Percentiles rank a stretch among this genome's conserved stretches.
Evolutionary conservation across 345 rosid genomes (phyloP).

Genomic region (Eucalyptus lansdowneana): DNA sequence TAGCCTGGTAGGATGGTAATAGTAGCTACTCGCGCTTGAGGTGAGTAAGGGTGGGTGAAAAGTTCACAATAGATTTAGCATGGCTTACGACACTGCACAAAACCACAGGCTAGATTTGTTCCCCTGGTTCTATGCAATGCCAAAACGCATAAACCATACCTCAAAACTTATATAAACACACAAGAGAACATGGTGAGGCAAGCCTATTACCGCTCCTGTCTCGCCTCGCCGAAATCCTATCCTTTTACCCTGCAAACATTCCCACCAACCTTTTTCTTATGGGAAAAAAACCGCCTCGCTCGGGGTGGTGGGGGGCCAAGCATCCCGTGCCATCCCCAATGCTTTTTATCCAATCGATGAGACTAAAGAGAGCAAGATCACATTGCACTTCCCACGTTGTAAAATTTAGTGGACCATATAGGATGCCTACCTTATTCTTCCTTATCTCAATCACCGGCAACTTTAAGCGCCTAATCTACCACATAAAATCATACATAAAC

Average conservation of each 20-base stretch:
- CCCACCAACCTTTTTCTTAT: neutral
- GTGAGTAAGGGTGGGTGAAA: no score
- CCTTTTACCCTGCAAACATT: neutral
- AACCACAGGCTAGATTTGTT: rapidly evolving
- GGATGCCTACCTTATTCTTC: neutral
- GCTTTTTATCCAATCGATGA: neutral
- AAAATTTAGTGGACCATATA: neutral
- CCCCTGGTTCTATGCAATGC: no score
- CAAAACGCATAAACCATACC: neutral
- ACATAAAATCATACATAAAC: neutral
- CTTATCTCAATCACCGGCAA: neutral
- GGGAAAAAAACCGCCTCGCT: neutral
- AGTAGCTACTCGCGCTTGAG: rapidly evolving
- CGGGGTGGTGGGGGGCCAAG: rapidly evolving
- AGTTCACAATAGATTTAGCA: no score
- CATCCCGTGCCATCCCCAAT: neutral
- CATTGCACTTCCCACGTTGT: neutral
- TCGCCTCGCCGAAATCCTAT: neutral
- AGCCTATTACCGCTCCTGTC: neutral
- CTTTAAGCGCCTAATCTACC: neutral
- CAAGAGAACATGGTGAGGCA: neutral
- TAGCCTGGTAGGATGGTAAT: rapidly evolving
- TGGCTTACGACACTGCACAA: rapidly evolving
- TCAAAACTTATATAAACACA: neutral
- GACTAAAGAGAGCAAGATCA: neutral